These are phyloP conservation scores for Actinomucor elegans DNA, from an alignment of 371 early-diverging fungal genomes.

Conservation along the genomic window DNA sequence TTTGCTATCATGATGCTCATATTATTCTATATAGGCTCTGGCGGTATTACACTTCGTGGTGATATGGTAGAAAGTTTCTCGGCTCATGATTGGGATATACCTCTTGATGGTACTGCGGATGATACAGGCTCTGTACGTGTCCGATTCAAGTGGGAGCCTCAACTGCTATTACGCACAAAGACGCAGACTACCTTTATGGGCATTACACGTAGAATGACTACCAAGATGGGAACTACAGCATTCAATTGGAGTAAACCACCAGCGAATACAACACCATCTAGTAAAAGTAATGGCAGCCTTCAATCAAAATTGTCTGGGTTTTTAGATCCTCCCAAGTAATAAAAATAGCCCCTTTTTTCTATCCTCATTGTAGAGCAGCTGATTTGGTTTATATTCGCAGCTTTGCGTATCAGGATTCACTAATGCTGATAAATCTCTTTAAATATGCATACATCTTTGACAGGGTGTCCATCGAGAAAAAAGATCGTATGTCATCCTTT, in stretches of 20 bases:
- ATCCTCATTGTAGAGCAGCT: too few relatives aligned
- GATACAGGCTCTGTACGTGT: conserved; percentile 32
- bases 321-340: too few relatives aligned
- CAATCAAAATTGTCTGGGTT: not conserved
- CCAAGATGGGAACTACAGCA: conserved; percentile 20
- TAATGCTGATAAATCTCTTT: too few relatives aligned
- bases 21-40: conserved; percentile 44
- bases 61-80: conserved; percentile 46
- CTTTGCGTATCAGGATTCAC: too few relatives aligned
- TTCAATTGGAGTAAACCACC: conserved; percentile 22
- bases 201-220: conserved; percentile 18
- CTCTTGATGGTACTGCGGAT: conserved; percentile 39
- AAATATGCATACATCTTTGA: too few relatives aligned
- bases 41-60: conserved; percentile 41
- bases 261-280: not conserved
- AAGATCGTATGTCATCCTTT: too few relatives aligned
- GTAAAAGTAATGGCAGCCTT: not conserved
- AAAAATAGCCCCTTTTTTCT: too few relatives aligned
- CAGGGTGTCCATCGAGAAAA: too few relatives aligned
- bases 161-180: conserved; percentile 32
- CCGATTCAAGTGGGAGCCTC: conserved; percentile 49
- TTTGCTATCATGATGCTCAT: too few relatives aligned
- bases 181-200: conserved; percentile 40
- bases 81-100: conserved; percentile 34
- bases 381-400: too few relatives aligned